These are phyloP conservation scores for Lavandula angustifolia DNA, from an alignment of 257 asterid species.

Conservation along the genomic window DNA sequence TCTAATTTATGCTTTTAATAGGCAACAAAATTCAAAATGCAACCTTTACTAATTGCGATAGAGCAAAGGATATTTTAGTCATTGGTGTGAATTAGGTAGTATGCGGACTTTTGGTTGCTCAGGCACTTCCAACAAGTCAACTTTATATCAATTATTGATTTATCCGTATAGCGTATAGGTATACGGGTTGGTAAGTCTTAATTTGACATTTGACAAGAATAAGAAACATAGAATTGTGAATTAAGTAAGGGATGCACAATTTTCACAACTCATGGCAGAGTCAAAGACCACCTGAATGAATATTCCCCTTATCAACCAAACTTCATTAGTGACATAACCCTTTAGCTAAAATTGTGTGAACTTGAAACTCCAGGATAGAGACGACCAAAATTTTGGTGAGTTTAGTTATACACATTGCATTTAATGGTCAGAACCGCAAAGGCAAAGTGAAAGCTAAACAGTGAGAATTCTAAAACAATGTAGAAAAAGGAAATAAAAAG, in stretches of 20 bases:
- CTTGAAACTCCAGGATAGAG: not conserved
- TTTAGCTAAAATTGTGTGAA: not conserved
- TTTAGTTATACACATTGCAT: not conserved
- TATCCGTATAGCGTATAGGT: not conserved
- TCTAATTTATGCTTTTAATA: not conserved
- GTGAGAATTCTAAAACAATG: no score
- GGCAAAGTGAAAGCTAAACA: no score
- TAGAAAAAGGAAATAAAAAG: not conserved
- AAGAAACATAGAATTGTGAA: not conserved
- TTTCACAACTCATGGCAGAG: not conserved
- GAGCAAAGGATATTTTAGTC: not conserved
- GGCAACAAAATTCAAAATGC: not conserved
- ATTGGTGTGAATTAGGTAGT: not conserved
- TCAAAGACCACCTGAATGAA: no score
- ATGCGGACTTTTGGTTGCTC: constrained; percentile 7
- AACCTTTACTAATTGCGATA: not conserved
- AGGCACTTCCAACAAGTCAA: not conserved
- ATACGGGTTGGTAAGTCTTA: not conserved
- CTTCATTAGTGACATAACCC: not conserved
- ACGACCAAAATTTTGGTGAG: not conserved
- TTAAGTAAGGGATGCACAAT: not conserved
- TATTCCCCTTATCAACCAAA: constrained; percentile 3
- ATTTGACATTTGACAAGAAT: not conserved
- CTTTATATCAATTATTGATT: not conserved
- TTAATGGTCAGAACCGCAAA: no score